These are phyloP conservation scores for Amanita thiersii DNA, from an alignment of 768 basidiomycete species.

Conservation along the genomic window DNA sequence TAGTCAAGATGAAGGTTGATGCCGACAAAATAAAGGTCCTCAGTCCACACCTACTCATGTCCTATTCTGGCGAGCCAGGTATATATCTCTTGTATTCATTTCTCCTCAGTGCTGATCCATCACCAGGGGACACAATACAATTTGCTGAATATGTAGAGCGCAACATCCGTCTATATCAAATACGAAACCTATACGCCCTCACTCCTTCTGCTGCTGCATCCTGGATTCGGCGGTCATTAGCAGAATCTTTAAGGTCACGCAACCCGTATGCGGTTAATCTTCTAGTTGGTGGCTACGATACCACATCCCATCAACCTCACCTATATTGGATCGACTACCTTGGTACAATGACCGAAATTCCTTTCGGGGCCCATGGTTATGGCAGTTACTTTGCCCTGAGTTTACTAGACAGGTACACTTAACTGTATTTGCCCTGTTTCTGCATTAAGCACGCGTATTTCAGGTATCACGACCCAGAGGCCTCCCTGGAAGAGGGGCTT, in stretches of 20 bases:
- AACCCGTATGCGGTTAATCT: slow-evolving; percentile 89
- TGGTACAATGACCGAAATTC: slow-evolving; percentile 81
- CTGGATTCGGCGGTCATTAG: slow-evolving; percentile 90
- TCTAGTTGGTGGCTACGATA: slow-evolving; percentile 89
- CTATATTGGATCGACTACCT: slow-evolving; percentile 97
- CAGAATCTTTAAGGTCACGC: slow-evolving; percentile 82
- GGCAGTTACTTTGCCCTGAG: slow-evolving; percentile 88
- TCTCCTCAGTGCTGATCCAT: background rate
- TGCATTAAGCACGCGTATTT: slow-evolving; percentile 1
- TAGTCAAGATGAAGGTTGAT: slow-evolving; percentile 96
- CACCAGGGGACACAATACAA: slow-evolving; percentile 85
- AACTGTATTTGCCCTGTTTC: background rate
- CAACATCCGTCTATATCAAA: slow-evolving; percentile 93
- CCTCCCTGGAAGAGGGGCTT: slow-evolving; percentile 77
- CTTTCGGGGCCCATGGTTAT: slow-evolving; percentile 94
- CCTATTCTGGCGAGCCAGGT: slow-evolving; percentile 93
- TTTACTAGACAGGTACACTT: slow-evolving; percentile 83
- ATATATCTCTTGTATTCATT: slow-evolving; percentile 13
- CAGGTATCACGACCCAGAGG: slow-evolving; percentile 90
- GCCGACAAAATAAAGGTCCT: slow-evolving; percentile 95
- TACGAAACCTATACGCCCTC: slow-evolving; percentile 85
- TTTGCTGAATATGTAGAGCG: slow-evolving; percentile 96
- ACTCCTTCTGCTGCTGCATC: slow-evolving; percentile 87
- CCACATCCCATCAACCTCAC: slow-evolving; percentile 58
- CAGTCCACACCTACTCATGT: slow-evolving; percentile 89